Evolutionary conservation across 75 land plant genomes (phyloP).

Genomic region (Isoetes taiwanensis): DNA sequence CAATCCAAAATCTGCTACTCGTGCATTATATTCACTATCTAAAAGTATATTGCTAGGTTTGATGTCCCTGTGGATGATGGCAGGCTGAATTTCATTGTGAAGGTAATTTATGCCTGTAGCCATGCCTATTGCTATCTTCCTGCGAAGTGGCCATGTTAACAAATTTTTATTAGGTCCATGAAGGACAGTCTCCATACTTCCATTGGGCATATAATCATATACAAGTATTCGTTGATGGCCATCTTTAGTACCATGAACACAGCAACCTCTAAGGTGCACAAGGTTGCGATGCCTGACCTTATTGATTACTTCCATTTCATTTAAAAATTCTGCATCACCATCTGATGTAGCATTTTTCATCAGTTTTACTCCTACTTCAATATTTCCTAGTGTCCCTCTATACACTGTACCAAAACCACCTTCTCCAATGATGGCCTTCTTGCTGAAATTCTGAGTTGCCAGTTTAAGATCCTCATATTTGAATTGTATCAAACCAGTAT

Average conservation of each 20-base stretch:
- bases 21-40: slow-evolving; percentile 55
- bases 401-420: slow-evolving; percentile 50
- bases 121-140: slow-evolving; percentile 38
- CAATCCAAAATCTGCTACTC: slow-evolving; percentile 71
- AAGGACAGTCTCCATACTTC: slow-evolving; percentile 64
- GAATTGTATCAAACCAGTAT: slow-evolving; percentile 24
- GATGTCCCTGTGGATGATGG: slow-evolving; percentile 69
- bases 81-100: slow-evolving; percentile 59
- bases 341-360: slow-evolving; percentile 19
- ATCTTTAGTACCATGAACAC: slow-evolving; percentile 37
- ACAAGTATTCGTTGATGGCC: slow-evolving; percentile 58
- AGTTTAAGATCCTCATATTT: slow-evolving; percentile 18
- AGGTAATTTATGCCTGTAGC: slow-evolving; percentile 53
- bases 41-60: slow-evolving; percentile 66
- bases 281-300: slow-evolving; percentile 61
- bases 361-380: slow-evolving; percentile 15
- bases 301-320: slow-evolving; percentile 34
- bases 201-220: slow-evolving; percentile 73
- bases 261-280: slow-evolving; percentile 70
- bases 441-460: slow-evolving; percentile 39
- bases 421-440: slow-evolving; percentile 37
- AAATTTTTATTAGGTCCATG: slow-evolving; percentile 16
- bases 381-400: slow-evolving; percentile 15
- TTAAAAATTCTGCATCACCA: slow-evolving; percentile 22
- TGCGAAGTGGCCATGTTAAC: slow-evolving; percentile 37